phyloP scores from a whole-genome alignment of 192 early-diverging fungal species.

The Neocallimastix lanati region DNA sequence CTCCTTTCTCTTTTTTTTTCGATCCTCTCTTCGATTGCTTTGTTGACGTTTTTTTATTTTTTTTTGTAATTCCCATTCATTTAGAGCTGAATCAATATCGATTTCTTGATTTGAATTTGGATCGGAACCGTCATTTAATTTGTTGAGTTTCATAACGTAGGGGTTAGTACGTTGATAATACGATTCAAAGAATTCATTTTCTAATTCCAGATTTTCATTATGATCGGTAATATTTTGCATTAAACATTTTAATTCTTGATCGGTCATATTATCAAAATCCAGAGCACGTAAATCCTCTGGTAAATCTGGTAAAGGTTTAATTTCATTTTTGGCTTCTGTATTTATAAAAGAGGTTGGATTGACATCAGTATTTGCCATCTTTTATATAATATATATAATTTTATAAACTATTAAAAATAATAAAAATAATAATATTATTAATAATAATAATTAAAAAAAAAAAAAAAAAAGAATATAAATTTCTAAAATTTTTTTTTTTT shows the following conservation, averaged over 20 bases:
- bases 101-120: not conserved
- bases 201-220: conserved; percentile 15
- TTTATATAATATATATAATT: not conserved
- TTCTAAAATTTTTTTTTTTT: no score
- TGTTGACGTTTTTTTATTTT: not conserved
- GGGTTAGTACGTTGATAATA: conserved; percentile 24
- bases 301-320: not conserved
- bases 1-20: conserved; percentile 7
- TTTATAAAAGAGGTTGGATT: not conserved
- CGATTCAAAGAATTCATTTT: conserved; percentile 29
- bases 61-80: conserved; percentile 5
- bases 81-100: not conserved
- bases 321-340: not conserved
- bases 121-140: not conserved
- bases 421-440: no score
- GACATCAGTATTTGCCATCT: not conserved
- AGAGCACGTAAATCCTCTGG: not conserved
- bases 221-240: not conserved
- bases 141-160: not conserved
- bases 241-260: not conserved
- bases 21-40: not conserved
- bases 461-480: no score
- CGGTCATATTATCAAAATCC: not conserved
- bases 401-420: no score
- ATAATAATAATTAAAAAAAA: no score